Evolutionary conservation across 1,284 basidiomycete genomes (phyloP).

Genomic region (Ustilago sp.): DNA sequence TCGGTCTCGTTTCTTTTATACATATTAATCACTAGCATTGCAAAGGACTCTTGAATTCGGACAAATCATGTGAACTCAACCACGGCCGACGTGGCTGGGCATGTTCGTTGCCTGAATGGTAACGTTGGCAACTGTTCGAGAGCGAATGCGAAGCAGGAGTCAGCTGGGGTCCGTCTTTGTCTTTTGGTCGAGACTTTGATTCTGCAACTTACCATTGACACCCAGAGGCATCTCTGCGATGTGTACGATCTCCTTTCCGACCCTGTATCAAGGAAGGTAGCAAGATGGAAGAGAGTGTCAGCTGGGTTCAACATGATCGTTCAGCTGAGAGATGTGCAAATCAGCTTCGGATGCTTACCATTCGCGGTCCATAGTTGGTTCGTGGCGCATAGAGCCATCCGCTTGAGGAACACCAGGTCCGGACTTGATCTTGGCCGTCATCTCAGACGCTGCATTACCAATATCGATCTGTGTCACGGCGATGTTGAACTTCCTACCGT

Average conservation of each 20-base stretch:
- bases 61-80: constrained; percentile 16
- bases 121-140: constrained; percentile 38
- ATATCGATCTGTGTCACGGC: constrained; percentile 60
- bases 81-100: constrained; percentile 57
- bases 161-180: constrained; percentile 1
- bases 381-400: constrained; percentile 50
- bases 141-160: neutral
- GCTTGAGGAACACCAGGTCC: constrained; percentile 55
- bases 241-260: constrained; percentile 54
- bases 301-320: neutral
- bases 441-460: constrained; percentile 59
- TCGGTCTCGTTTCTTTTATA: neutral
- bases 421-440: constrained; percentile 52
- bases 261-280: constrained; percentile 15
- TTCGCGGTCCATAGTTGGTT: constrained; percentile 56
- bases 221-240: constrained; percentile 56
- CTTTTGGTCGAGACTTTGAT: neutral
- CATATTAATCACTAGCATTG: constrained; percentile 9
- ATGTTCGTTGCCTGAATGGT: constrained; percentile 56
- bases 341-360: constrained; percentile 19
- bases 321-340: neutral
- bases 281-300: neutral
- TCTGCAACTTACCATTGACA: constrained; percentile 49
- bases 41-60: neutral
- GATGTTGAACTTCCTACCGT: constrained; percentile 55